phyloP scores from a whole-genome alignment of 768 basidiomycete species.

The Suillus luteus region DNA sequence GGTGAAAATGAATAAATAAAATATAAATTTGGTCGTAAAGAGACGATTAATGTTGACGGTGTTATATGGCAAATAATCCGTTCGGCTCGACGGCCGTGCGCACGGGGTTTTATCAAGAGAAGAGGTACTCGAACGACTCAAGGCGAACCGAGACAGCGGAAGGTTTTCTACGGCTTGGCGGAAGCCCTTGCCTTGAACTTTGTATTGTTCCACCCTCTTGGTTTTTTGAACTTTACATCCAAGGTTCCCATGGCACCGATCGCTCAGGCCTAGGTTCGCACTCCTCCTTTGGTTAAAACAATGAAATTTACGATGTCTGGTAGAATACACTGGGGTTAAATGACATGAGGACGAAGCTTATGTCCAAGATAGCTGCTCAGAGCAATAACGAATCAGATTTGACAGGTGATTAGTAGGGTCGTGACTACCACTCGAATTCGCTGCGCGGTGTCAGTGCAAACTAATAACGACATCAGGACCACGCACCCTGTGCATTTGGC shows the following conservation, averaged over 20 bases:
- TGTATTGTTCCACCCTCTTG: not conserved
- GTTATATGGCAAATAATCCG: conserved; percentile 2
- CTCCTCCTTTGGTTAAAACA: not conserved
- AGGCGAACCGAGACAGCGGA: not conserved
- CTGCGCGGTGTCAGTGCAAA: conserved; percentile 24
- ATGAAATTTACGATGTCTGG: conserved; percentile 1
- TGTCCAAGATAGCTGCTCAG: not conserved
- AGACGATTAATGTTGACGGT: not conserved
- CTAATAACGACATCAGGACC: not conserved
- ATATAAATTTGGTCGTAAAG: not conserved
- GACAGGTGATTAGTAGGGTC: not conserved
- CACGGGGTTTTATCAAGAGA: conserved; percentile 1
- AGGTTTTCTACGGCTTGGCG: conserved; percentile 1
- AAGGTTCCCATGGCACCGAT: not conserved
- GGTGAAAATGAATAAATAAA: not conserved
- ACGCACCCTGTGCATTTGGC: conserved; percentile 93
- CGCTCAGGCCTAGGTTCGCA: not conserved
- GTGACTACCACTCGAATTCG: conserved; percentile 48
- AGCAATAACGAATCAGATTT: not conserved
- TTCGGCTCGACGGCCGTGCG: not conserved
- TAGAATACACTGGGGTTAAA: conserved; percentile 24
- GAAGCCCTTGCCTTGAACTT: not conserved
- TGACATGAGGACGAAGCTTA: conserved; percentile 2
- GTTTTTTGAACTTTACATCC: not conserved
- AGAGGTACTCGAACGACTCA: not conserved